Base-by-base conservation (phyloP, 2,329 filamentous ascomycete genomes). In the Hymenoscyphus infarciens region DNA sequence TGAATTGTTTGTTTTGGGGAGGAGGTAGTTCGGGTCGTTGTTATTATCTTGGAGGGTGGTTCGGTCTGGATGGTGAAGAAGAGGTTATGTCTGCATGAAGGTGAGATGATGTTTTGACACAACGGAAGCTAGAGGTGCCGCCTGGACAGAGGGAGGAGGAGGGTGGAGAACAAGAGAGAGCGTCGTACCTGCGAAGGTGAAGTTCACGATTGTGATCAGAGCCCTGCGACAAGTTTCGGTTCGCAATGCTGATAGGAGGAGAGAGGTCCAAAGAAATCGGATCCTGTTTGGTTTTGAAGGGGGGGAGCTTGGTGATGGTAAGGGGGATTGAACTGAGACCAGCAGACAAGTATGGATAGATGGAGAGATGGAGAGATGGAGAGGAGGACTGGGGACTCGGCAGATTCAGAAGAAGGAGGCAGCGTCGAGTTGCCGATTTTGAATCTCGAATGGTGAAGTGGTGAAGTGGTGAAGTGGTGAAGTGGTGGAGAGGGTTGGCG, bases 31-130 rank as follows among this genome's bases (percentile, higher is more conserved):
- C 45, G 22, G 57, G 64, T 56, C 57, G 39, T 63, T 60, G 62
- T 62, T 57, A 49, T 42, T 59, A 57, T 68, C 57, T 57, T 57
- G 61, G 60, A 63, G 65, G 63, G 69, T 66, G 66, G 63, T 63
- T 64, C 29, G 54, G 56, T 61, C 25, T 52, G 45, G 22, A 52
- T 25, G 45, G 2, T 52, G 45, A 52, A 27, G 60, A 65, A 63
- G 64, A 63, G 62, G 56, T 61, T 63, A 62, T 60, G 45, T 61
- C 69, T 72, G 68, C 67, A 71, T 67, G 61, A 68, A 63, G 63
- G 65, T 70, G 59, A 72, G 69, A 68, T 65, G 27, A 16, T 60
- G 62, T 65, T 39, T 67, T 70, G 67, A 70, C 62, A 70, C 67
- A 67, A 64, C 67, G 67, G 69, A 69, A 71, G 69, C 64, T 68